These are phyloP conservation scores for Fraxinus latifolia DNA, from an alignment of 305 asterid species.

Conservation along the genomic window DNA sequence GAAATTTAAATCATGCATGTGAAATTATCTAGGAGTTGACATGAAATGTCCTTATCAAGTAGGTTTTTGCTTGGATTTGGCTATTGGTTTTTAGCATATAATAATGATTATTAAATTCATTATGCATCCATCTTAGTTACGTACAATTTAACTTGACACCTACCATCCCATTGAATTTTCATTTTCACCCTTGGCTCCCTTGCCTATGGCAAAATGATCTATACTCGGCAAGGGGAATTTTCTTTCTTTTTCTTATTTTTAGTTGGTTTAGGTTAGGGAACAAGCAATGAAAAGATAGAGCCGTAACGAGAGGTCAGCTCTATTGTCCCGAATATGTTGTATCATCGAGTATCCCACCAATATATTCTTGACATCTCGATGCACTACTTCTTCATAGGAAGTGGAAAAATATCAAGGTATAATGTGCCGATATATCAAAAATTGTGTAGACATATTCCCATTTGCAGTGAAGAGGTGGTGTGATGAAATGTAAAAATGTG, in stretches of 20 bases:
- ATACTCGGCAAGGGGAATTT: not conserved
- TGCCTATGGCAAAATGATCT: not conserved
- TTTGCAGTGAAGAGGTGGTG: not conserved
- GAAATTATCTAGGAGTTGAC: constrained; percentile 5
- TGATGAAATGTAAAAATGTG: not conserved
- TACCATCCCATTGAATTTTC: not conserved
- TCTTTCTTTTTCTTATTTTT: not conserved
- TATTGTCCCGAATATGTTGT: not conserved
- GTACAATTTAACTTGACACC: not conserved
- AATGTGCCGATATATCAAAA: not conserved
- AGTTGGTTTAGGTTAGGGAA: not conserved
- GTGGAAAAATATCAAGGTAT: not conserved
- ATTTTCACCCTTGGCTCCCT: not conserved
- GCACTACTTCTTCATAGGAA: not conserved
- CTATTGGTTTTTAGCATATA: not conserved
- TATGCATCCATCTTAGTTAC: not conserved
- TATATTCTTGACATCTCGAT: not conserved
- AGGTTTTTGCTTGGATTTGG: constrained; percentile 21
- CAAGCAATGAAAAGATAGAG: not conserved
- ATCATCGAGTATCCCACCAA: not conserved
- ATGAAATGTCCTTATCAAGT: constrained; percentile 16
- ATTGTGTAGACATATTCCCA: not conserved
- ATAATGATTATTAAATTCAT: not conserved
- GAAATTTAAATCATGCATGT: not conserved
- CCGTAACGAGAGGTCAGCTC: not conserved